Evolutionary conservation across 2,329 filamentous ascomycete genomes (phyloP).

Genomic region (Aspergillus quadricinctus): DNA sequence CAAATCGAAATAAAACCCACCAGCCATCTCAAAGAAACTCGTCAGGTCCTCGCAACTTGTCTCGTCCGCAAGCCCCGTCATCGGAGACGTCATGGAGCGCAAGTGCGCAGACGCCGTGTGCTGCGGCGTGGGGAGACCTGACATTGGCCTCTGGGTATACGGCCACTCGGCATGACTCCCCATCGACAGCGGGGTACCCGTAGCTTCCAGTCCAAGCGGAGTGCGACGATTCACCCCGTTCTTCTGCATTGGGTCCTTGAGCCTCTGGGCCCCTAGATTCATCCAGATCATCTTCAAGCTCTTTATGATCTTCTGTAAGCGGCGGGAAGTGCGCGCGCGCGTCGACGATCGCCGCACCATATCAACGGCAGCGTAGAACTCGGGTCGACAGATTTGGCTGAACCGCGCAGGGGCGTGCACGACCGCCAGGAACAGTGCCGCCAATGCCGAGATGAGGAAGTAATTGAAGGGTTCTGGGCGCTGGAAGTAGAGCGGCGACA

Average conservation of each 20-base stretch:
- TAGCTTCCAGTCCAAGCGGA: not conserved
- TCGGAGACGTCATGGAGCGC: not conserved
- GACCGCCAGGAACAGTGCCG: constrained; percentile 42
- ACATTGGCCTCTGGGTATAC: not conserved
- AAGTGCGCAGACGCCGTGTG: constrained; percentile 11
- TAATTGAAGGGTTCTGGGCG: constrained; percentile 42
- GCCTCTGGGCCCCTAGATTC: constrained; percentile 35
- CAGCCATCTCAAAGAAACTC: constrained; percentile 58
- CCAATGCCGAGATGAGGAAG: constrained; percentile 39
- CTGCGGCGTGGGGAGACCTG: constrained; percentile 12
- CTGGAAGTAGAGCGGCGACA: constrained; percentile 36
- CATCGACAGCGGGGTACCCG: not conserved
- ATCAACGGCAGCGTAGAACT: constrained; percentile 55
- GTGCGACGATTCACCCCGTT: not conserved
- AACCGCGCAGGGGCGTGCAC: constrained; percentile 44
- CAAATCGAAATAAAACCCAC: constrained; percentile 38
- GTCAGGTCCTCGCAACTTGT: constrained; percentile 50
- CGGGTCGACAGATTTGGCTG: constrained; percentile 31
- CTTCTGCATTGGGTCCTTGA: not conserved
- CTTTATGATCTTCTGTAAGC: constrained; percentile 56
- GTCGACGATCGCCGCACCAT: constrained; percentile 56
- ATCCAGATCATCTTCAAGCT: constrained; percentile 55
- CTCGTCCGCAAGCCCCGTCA: constrained; percentile 6
- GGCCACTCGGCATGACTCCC: constrained; percentile 5
- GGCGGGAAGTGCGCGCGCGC: constrained; percentile 52